Evolutionary conservation across 768 basidiomycete species (phyloP).

Genomic region (Tylopilus rubrobrunneus): DNA sequence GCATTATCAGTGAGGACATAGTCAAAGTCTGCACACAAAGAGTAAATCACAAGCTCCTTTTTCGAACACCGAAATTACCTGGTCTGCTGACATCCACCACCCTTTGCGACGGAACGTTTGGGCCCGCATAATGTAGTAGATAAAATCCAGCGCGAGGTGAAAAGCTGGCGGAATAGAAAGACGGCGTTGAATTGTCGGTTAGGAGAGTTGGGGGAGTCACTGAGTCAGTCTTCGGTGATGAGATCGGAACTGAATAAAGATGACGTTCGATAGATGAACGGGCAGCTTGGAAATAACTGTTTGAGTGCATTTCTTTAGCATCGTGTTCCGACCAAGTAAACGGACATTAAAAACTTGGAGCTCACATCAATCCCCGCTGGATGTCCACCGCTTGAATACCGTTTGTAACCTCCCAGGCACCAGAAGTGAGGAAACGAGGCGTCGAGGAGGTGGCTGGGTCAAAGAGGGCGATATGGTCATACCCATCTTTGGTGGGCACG

Average conservation of each 20-base stretch:
- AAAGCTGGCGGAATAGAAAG: conserved; percentile 67
- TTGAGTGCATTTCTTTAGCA: conserved; percentile 17
- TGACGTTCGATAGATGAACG: conserved; percentile 82
- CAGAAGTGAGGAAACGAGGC: conserved; percentile 82
- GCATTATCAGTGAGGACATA: conserved; percentile 72
- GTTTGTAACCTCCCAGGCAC: conserved; percentile 85
- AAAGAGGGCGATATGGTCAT: conserved; percentile 91
- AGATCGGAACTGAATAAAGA: conserved; percentile 76
- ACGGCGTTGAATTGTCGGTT: conserved; percentile 48
- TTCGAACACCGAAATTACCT: conserved; percentile 31
- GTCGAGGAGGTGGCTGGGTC: conserved; percentile 63
- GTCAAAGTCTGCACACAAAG: conserved; percentile 46
- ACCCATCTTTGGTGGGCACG: conserved; percentile 77
- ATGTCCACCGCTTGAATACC: conserved; percentile 71
- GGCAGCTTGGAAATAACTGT: conserved; percentile 86
- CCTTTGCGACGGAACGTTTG: conserved; percentile 83
- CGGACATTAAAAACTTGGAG: conserved; percentile 31
- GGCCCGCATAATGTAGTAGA: conserved; percentile 74
- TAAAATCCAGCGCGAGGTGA: conserved; percentile 88
- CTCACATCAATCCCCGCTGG: conserved; percentile 68
- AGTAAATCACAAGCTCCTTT: neutral
- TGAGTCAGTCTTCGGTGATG: conserved; percentile 38
- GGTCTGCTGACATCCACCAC: conserved; percentile 54
- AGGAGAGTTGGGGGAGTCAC: conserved; percentile 41
- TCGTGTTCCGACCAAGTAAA: conserved; percentile 16